phyloP scores from a whole-genome alignment of 225 moss, liverwort and hornwort species.

The Rhytidiadelphus loreus region DNA sequence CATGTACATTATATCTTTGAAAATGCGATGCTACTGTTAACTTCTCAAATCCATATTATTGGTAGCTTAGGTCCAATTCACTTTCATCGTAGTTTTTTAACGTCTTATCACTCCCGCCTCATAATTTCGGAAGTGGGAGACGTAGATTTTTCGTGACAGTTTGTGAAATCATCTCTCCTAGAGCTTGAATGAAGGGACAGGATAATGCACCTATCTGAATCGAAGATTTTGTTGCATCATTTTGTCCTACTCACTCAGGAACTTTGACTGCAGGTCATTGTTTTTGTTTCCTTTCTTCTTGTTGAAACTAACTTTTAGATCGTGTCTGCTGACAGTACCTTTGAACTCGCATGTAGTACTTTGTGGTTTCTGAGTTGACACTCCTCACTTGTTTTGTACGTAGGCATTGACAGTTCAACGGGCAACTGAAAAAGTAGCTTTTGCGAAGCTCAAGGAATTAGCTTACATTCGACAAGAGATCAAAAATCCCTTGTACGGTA shows the following conservation, averaged over 20 bases:
- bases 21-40: neutral
- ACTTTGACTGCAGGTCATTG: neutral
- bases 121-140: neutral
- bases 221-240: neutral
- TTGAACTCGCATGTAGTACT: neutral
- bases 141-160: neutral
- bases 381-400: neutral
- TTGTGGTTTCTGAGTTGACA: neutral
- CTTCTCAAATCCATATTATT: neutral
- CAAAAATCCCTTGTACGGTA: constrained; percentile 49
- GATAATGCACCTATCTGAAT: neutral
- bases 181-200: neutral
- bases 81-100: neutral
- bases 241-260: neutral
- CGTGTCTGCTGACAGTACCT: neutral
- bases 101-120: neutral
- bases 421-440: constrained; percentile 49
- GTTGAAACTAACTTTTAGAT: neutral
- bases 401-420: constrained; percentile 53
- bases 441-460: constrained; percentile 47
- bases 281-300: neutral
- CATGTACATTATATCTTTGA: neutral
- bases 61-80: neutral
- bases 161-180: neutral
- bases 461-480: constrained; percentile 57